Percentiles rank a stretch among this genome's conserved stretches.
phyloP scores from a whole-genome alignment of 306 rosid genomes.

The Alnus rubra region DNA sequence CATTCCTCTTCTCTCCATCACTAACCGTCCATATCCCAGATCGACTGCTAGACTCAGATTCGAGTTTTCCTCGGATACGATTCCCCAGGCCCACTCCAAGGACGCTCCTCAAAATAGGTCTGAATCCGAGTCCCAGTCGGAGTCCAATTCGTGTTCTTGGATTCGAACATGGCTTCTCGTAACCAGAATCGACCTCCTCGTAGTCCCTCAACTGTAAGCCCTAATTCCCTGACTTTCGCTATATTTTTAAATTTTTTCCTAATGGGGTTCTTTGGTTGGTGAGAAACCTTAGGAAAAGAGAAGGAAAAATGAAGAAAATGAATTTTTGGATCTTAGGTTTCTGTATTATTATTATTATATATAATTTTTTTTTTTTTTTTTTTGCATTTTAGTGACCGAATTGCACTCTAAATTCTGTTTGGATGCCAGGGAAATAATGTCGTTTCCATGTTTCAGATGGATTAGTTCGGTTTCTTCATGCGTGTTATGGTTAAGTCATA shows the following conservation, averaged over 20 bases:
- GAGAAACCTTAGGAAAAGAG: not conserved
- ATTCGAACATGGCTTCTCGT: constrained; percentile 59
- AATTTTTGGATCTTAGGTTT: not conserved
- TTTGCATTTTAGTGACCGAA: not conserved
- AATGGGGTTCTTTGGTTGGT: not conserved
- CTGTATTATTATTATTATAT: too few species aligned
- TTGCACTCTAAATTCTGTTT: not conserved
- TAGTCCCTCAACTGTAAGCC: constrained; percentile 62
- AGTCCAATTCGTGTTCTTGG: not conserved
- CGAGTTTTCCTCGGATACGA: constrained; percentile 10
- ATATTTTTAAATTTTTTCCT: not conserved
- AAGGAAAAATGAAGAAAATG: not conserved
- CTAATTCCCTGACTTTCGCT: not conserved
- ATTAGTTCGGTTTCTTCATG: not conserved
- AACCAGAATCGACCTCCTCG: constrained; percentile 86
- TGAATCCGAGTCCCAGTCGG: not conserved
- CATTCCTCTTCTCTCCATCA: not conserved
- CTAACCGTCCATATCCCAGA: not conserved
- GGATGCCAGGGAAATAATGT: not conserved
- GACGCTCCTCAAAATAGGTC: not conserved
- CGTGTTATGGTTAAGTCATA: not conserved
- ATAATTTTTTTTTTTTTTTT: too few species aligned
- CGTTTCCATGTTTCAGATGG: not conserved
- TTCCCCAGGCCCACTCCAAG: not conserved
- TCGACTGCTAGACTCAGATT: not conserved